Base-by-base conservation (phyloP, 306 rosid species). In the Sesbania bispinosa region DNA sequence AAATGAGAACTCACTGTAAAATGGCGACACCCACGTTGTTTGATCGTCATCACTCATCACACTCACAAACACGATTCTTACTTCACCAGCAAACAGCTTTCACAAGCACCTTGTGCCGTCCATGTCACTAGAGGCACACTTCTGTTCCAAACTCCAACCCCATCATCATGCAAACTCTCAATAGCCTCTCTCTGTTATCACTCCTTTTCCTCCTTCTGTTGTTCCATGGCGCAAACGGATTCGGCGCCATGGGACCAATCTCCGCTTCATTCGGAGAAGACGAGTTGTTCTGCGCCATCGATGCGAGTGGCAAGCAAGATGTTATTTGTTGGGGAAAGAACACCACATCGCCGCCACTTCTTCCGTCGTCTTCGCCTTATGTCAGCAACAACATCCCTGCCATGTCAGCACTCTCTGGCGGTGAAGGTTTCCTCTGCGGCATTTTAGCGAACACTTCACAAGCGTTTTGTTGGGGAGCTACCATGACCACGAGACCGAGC, bases 211-310 rank as follows among this genome's bases (percentile, higher is more conserved):
- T 81, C 10, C 67, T 85, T 50, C 76, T 82, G 0, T 26, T 85
- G 8, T 5, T 79, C 0, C 68, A 8, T 61, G 11, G 35, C 10
- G 77, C 84, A 16, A 64, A 77, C 51, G 91, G 88, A 19, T 94
- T 94, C 15, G 96, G 97, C 27, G 80, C 88, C 30, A 91, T 91
- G 97, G 97, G 95, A 4, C 88, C 99, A 4, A 89, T 94, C 81
- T 67, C 99, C 0, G 95, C 96, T 0, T 89, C 99, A 0, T 86
- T 82, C 4, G 93, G 97, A 5, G 39, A 66, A 6, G 75, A 82
- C 11, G 84, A 91, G 16, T 67, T 94, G 73, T 94, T 94, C 64
- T 94, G 99, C 27, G 86, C 97, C 47, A 89, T 94, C 41, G 97
- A 90, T 18, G 99, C 97, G 0, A 88, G 99, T 8, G 97, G 99